Conservation (phyloP, 225 moss, liverwort and hornwort genomes). For the Pleurozium schreberi region DNA sequence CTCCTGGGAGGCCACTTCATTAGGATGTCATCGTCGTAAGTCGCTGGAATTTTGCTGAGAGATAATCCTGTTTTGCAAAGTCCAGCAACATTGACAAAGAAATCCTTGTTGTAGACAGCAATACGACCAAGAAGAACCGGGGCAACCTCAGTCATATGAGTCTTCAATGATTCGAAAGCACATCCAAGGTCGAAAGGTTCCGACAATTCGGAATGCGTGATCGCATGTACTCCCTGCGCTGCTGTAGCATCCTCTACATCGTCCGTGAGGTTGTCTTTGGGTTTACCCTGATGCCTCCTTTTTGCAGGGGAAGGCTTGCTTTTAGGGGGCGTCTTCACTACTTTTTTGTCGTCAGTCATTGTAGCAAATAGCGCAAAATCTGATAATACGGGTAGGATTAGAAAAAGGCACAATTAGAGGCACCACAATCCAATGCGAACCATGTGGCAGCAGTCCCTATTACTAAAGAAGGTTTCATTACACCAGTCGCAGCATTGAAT, state of each 20-base stretch:
- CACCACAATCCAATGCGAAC: neutral
- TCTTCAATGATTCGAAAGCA: neutral
- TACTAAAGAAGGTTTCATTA: neutral
- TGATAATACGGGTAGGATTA: neutral
- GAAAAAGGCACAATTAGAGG: neutral
- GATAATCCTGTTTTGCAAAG: neutral
- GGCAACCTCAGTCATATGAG: neutral
- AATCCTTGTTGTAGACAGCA: neutral
- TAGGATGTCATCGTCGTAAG: neutral
- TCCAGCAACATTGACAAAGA: neutral
- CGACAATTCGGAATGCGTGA: neutral
- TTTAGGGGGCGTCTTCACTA: neutral
- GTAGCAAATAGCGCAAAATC: neutral
- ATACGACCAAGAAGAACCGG: neutral
- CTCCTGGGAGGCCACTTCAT: neutral
- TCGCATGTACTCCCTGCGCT: neutral
- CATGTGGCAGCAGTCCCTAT: neutral
- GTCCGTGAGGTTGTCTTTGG: neutral
- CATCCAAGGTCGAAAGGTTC: neutral
- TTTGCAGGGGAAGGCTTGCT: neutral
- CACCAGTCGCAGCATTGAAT: no score
- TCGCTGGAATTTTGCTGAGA: neutral
- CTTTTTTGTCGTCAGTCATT: neutral
- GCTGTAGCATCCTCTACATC: neutral
- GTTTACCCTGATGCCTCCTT: rapidly evolving